Conservation (phyloP, 257 asterid genomes). For the Salvia hispanica region DNA sequence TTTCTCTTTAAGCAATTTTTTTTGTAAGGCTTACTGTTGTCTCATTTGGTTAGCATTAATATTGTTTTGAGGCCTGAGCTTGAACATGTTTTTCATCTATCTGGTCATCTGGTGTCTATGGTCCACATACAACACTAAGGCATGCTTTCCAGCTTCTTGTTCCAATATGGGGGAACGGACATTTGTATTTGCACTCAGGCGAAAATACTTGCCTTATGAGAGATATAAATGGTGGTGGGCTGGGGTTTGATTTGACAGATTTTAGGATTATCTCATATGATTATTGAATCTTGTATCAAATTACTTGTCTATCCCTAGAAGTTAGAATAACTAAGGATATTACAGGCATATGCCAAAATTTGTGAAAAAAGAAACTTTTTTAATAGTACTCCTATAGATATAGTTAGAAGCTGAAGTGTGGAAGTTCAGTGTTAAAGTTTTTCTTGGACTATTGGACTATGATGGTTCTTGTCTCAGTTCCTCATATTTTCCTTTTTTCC, state of each 20-base stretch:
- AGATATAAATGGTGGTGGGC: too few species aligned
- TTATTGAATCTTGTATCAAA: too few species aligned
- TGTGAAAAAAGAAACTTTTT: too few species aligned
- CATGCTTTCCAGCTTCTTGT: neutral
- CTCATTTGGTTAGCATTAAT: too few species aligned
- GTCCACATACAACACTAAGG: neutral
- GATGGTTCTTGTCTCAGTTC: neutral
- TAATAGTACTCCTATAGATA: too few species aligned
- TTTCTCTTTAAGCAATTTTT: neutral
- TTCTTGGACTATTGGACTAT: neutral
- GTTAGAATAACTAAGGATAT: too few species aligned
- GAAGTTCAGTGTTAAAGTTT: neutral
- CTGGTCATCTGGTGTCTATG: neutral
- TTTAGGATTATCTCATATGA: too few species aligned
- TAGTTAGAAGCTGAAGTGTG: conserved; percentile 9
- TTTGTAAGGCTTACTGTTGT: neutral
- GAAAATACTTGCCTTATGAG: neutral
- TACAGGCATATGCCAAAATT: too few species aligned
- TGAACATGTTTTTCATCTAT: neutral
- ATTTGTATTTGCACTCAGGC: neutral
- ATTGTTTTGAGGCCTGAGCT: too few species aligned
- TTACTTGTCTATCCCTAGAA: too few species aligned
- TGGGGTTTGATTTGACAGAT: too few species aligned
- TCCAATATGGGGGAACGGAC: neutral
- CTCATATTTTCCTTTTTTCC: neutral